phyloP scores from a whole-genome alignment of 768 basidiomycete genomes.

The Cystofilobasidium ferigula region DNA sequence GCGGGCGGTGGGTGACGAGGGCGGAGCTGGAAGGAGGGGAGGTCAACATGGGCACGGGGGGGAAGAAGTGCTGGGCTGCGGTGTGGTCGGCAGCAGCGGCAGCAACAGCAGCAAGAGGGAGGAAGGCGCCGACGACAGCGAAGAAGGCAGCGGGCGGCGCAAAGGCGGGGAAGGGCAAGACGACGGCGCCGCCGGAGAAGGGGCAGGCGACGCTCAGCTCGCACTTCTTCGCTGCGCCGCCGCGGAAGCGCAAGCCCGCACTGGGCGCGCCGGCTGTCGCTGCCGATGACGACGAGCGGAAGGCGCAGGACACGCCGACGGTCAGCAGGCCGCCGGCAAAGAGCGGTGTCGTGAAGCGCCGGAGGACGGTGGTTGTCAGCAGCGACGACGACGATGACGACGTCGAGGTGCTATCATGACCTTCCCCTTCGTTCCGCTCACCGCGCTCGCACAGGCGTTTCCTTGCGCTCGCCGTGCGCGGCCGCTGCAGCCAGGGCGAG shows the following conservation, averaged over 20 bases:
- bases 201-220: conserved; percentile 6
- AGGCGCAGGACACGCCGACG: background rate
- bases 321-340: background rate
- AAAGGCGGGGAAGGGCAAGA: background rate
- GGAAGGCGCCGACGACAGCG: background rate
- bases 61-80: conserved; percentile 19
- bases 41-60: conserved; percentile 9
- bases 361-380: background rate
- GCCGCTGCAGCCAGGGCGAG: too few species aligned
- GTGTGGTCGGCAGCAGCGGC: background rate
- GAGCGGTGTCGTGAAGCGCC: conserved; percentile 3
- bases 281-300: background rate
- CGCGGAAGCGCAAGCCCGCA: background rate
- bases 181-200: background rate
- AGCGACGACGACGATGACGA: conserved; percentile 15
- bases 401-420: background rate
- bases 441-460: background rate
- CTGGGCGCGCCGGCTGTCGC: background rate
- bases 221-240: background rate
- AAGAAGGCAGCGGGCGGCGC: background rate
- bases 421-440: background rate
- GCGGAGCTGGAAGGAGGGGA: background rate
- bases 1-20: conserved; percentile 12
- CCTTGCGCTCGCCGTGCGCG: too few species aligned
- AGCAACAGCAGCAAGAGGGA: background rate